phyloP scores from a whole-genome alignment of 352 stramenopile genomes.

The Sclerospora graminicola region DNA sequence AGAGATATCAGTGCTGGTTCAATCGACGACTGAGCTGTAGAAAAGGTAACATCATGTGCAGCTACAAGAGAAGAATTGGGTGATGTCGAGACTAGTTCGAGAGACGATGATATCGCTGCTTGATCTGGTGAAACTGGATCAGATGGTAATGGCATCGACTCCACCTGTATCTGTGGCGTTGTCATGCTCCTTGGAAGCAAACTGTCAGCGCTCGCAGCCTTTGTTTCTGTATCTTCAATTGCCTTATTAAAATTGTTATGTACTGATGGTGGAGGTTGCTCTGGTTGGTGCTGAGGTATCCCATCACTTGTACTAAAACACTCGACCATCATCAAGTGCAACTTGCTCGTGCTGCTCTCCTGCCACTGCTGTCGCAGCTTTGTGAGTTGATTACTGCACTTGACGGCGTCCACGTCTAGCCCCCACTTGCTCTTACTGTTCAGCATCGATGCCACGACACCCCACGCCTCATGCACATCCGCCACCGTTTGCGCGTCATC shows the following conservation, averaged over 20 bases:
- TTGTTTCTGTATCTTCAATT: slow-evolving; percentile 6
- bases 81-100: neutral
- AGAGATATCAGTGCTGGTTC: neutral
- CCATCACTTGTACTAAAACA: slow-evolving; percentile 9
- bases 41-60: neutral
- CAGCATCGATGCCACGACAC: slow-evolving; percentile 6
- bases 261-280: neutral
- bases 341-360: slow-evolving; percentile 5
- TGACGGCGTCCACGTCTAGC: slow-evolving; percentile 6
- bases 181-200: slow-evolving; percentile 7
- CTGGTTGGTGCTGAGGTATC: neutral
- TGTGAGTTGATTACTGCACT: slow-evolving; percentile 17
- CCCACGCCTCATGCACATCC: slow-evolving; percentile 24
- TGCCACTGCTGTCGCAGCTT: slow-evolving; percentile 18
- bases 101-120: neutral
- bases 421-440: neutral
- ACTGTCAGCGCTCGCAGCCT: neutral
- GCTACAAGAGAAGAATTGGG: neutral
- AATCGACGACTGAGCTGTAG: neutral
- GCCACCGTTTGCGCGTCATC: slow-evolving; percentile 18
- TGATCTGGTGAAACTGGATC: neutral
- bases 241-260: slow-evolving; percentile 4
- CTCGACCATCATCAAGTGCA: slow-evolving; percentile 18
- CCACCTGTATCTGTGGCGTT: neutral
- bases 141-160: neutral